Evolutionary conservation across 2,329 filamentous ascomycete species (phyloP), one percentile per base, ranked within the genome.

Genomic region (Fusarium floridanum): DNA sequence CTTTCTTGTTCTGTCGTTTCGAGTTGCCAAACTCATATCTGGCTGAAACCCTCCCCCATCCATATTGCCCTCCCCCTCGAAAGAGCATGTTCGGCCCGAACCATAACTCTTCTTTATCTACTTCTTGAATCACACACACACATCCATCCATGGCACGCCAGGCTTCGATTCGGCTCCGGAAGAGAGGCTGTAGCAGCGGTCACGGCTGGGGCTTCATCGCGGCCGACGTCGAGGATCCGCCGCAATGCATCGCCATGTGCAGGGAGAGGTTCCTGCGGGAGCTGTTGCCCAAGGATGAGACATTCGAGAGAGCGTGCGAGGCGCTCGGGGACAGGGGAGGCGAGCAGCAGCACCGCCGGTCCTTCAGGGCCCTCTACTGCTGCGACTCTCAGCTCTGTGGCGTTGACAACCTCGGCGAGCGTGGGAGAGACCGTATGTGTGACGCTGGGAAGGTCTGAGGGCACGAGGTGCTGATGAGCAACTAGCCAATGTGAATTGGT

Each of bases 311-410:
- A 11, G 77, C 79, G 39, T 86, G 85, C 72, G 70, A 80, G 68
- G 70, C 69, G 7, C 78, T 84, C 6, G 73, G 79, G 72, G 68
- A 79, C 77, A 76, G 61, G 22, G 62, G 67, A 9, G 64, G 29
- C 29, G 29, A 29, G 29, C 29, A 29, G 29, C 76, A 78, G 61
- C 76, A 77, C 29, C 76, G 81, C 48, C 61, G 77, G 9, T 67
- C 70, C n/a, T 82, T 89, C 12, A 85, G 83, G 82, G 77, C 81
- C 45, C 80, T 89, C 24, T 90, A 90, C 76, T 87, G 87, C 78
- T 89, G 88, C 78, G 87, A 89, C 76, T 82, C 84, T 59, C 83
- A 82, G 61, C 82, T 83, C 59, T 90, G 88, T 75, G 88, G 88
- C 32, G 86, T 89, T 53, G 80, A 82, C 63, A 80, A 82, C 61